Percentiles rank a stretch among this genome's conserved stretches.
Conservation (phyloP, 805 yeast genomes). For the Hanseniaspora guilliermondii region DNA sequence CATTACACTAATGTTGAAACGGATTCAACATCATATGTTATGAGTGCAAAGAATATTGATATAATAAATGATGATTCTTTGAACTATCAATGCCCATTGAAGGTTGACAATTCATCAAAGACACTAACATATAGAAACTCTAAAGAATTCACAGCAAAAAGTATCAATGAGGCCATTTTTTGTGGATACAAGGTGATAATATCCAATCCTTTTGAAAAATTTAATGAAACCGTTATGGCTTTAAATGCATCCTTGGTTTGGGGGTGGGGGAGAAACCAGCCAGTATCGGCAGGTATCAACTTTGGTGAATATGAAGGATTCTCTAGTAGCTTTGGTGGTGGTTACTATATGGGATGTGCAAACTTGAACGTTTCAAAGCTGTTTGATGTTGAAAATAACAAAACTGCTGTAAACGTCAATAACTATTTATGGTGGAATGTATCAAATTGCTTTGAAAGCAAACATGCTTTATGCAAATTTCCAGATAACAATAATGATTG, state of each 20-base stretch:
- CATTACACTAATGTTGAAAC: constrained; percentile 2
- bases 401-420: constrained; percentile 31
- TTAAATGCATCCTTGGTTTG: constrained; percentile 36
- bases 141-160: not conserved
- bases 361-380: constrained; percentile 10
- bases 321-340: constrained; percentile 13
- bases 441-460: constrained; percentile 48
- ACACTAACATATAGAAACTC: not conserved
- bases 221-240: constrained; percentile 25
- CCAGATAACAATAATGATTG: constrained; percentile 32
- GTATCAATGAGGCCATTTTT: constrained; percentile 30
- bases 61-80: not conserved
- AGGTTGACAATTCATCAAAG: not conserved
- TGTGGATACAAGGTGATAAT: constrained; percentile 63
- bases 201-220: constrained; percentile 26
- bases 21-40: not conserved
- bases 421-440: constrained; percentile 45
- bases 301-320: constrained; percentile 18
- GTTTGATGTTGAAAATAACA: constrained; percentile 30
- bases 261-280: constrained; percentile 64
- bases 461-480: constrained; percentile 44
- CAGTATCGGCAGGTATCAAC: constrained; percentile 23
- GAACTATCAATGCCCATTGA: constrained; percentile 5
- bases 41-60: not conserved
- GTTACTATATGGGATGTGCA: constrained; percentile 14